phyloP scores from a whole-genome alignment of 345 rosid genomes.

The Eucalyptus rudis region DNA sequence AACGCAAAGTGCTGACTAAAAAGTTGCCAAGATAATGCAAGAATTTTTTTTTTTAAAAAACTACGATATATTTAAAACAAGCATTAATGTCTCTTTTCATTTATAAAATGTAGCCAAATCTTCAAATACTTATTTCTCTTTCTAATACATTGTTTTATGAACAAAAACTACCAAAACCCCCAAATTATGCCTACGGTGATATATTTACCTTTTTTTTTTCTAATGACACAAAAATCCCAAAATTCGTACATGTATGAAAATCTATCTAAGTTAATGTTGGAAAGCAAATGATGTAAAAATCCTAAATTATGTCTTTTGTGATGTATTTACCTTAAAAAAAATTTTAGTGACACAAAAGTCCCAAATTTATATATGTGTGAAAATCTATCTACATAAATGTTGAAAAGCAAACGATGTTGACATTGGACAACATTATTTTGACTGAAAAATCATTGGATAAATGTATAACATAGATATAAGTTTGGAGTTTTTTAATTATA shows the following conservation, averaged over 20 bases:
- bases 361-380: neutral
- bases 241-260: neutral
- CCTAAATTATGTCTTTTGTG: fast-evolving
- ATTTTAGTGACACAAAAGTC: neutral
- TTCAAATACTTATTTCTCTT: neutral
- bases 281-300: no score
- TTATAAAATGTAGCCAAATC: no score
- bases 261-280: neutral
- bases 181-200: no score
- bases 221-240: neutral
- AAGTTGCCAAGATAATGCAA: neutral
- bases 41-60: no score
- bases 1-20: neutral
- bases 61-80: no score
- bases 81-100: neutral
- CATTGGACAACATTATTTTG: no score
- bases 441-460: no score
- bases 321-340: no score
- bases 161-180: neutral
- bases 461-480: no score
- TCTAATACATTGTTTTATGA: neutral
- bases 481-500: no score
- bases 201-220: no score
- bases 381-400: neutral
- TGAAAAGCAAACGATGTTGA: no score